Percentiles rank a stretch among this genome's conserved stretches.
Conservation (phyloP, 176 grass and related monocot species). For the Oryza glaberrima region DNA sequence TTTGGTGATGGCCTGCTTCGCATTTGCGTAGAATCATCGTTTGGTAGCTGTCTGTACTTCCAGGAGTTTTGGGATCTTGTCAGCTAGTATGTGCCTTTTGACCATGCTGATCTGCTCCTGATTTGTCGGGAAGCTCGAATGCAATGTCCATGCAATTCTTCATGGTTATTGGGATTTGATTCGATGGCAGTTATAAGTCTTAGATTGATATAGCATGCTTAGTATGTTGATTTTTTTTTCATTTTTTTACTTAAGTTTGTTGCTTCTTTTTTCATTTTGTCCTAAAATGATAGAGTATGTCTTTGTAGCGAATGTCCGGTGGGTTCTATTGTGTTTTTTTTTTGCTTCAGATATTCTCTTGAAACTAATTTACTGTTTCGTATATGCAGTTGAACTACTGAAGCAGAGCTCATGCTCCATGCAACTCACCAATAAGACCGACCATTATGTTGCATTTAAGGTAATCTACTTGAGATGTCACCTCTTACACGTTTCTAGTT, state of each 20-base stretch:
- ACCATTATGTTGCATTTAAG: conserved; percentile 95
- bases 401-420: conserved; percentile 96
- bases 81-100: background rate
- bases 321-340: background rate
- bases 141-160: conserved; percentile 14
- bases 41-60: conserved; percentile 1
- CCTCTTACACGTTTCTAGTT: conserved; percentile 12
- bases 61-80: conserved; percentile 27
- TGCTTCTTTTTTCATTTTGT: background rate
- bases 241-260: too few species aligned
- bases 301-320: background rate
- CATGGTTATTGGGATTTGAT: background rate
- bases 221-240: background rate
- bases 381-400: conserved; percentile 77
- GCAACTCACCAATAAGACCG: conserved; percentile 94
- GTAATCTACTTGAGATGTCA: conserved; percentile 45
- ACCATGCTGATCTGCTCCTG: background rate
- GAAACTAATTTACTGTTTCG: conserved; percentile 29
- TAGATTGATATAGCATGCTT: background rate
- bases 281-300: background rate
- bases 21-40: background rate
- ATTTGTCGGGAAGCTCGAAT: conserved; percentile 8
- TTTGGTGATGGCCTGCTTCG: background rate
- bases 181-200: background rate
- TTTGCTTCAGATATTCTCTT: background rate